Percentiles rank a stretch among this genome's conserved stretches.
phyloP scores from a whole-genome alignment of 2,329 filamentous ascomycete species.

The Fusarium palustre region DNA sequence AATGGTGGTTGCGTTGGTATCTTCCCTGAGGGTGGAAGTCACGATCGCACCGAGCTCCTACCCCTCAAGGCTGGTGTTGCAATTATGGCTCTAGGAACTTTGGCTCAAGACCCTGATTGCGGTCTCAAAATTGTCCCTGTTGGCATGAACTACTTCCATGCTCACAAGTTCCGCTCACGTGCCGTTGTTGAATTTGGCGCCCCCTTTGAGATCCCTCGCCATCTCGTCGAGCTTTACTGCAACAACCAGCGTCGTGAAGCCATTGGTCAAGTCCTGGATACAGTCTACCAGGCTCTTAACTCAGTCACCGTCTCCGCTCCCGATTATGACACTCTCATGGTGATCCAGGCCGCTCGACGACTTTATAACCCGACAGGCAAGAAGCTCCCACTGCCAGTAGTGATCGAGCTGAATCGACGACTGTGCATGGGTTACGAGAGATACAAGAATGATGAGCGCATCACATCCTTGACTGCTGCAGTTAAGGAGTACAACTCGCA shows the following conservation, averaged over 20 bases:
- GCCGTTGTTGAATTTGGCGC: conserved; percentile 95
- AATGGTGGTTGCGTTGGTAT: conserved; percentile 92
- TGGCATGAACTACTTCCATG: conserved; percentile 99
- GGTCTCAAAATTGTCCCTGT: conserved; percentile 95
- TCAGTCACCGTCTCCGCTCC: conserved; percentile 92
- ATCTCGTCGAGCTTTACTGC: conserved; percentile 88
- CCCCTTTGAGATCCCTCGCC: conserved; percentile 84
- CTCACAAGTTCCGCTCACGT: conserved; percentile 96
- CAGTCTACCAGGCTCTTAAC: conserved; percentile 84
- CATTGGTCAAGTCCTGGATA: conserved; percentile 85
- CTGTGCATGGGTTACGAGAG: conserved; percentile 91
- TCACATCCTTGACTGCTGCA: conserved; percentile 77
- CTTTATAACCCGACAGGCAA: conserved; percentile 95
- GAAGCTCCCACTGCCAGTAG: conserved; percentile 89
- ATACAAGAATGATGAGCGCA: conserved; percentile 90
- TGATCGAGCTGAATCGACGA: conserved; percentile 93
- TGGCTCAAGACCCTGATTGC: conserved; percentile 86
- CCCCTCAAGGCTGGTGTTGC: conserved; percentile 96
- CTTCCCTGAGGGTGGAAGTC: conserved; percentile 96
- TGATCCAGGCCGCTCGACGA: conserved; percentile 92
- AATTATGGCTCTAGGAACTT: conserved; percentile 94
- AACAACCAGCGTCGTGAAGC: conserved; percentile 86
- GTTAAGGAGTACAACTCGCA: conserved; percentile 89
- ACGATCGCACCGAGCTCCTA: conserved; percentile 90
- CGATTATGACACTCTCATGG: conserved; percentile 96